Evolutionary conservation across 139 green algal species (phyloP), one percentile per base, ranked within the genome.

Genomic region (Edaphochlamys debaryana): DNA sequence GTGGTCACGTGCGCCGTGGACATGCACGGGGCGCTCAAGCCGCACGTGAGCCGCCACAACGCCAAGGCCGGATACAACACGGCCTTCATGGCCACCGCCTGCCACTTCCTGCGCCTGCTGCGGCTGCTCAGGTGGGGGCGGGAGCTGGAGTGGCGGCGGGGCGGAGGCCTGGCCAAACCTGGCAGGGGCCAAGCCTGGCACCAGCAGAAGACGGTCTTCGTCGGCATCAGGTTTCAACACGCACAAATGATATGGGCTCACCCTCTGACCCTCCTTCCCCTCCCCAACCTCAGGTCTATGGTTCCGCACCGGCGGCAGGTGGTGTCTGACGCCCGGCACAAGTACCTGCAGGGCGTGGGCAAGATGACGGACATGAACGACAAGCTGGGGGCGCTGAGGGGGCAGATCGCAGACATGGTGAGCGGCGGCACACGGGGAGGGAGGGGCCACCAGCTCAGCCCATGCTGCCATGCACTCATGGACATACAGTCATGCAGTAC

Each of bases 301-400:
- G 63, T 89, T 29, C 85, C 85, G 17, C 63, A 70, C 60, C 68
- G 69, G 32, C 85, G 85, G 30, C 70, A 66, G 30, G 63, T 70
- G 63, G 79, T 89, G 29, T 50, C 45, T 32, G 64, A 66, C 8
- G 85, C 83, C 15, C 64, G 79, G 4, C 62, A 58, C 27, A 89
- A 86, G 79, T 89, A 89, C 71, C 70, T 66, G 29, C 79, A 86
- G 52, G 85, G 85, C 0, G 85, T 89, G 30, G 50, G 64, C 54
- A 89, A 89, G 79, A 89, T 89, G 85, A 82, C 29, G n/a, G 79
- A 85, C 19, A 86, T 89, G 85, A 79, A 78, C 36, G 78, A 70
- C 64, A 85, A 78, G 54, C 85, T 89, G 40, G 56, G 19, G 20
- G 64, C 45, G 41, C 85, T 89, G 32, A 69, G 79, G 54, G 71